phyloP scores from a whole-genome alignment of 805 yeast genomes.

The Kuraishia ogatae region DNA sequence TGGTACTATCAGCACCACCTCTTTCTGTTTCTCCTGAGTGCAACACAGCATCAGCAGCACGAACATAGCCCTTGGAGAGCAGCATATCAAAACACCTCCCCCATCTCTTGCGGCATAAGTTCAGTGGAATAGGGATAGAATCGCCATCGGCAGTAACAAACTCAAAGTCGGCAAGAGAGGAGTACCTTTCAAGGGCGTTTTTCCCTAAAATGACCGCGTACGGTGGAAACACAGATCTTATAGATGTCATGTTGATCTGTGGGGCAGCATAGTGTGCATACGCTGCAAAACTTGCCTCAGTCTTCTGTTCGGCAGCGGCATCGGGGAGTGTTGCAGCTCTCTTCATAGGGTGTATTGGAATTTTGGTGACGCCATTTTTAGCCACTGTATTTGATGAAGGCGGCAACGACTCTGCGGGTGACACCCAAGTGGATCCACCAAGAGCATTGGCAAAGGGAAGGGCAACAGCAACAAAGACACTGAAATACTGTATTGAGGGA shows the following conservation, averaged over 20 bases:
- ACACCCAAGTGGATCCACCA: slow-evolving; percentile 7
- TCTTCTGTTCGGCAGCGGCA: background rate
- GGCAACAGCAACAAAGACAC: slow-evolving; percentile 37
- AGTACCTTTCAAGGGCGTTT: slow-evolving; percentile 62
- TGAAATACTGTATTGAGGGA: slow-evolving; percentile 39
- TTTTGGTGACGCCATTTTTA: background rate
- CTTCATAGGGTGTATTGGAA: background rate
- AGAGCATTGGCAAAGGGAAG: slow-evolving; percentile 44
- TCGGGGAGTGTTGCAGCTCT: background rate
- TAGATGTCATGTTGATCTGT: slow-evolving; percentile 53
- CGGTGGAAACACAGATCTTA: slow-evolving; percentile 64
- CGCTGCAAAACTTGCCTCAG: slow-evolving; percentile 42
- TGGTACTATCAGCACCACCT: background rate
- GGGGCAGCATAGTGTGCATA: slow-evolving; percentile 75
- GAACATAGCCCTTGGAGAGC: slow-evolving; percentile 54
- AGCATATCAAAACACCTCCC: slow-evolving; percentile 60
- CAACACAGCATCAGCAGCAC: slow-evolving; percentile 31
- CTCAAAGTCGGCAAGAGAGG: slow-evolving; percentile 61
- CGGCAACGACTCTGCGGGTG: background rate
- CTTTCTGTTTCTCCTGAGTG: background rate
- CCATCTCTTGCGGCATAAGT: slow-evolving; percentile 65
- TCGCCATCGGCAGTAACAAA: slow-evolving; percentile 64
- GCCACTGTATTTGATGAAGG: background rate
- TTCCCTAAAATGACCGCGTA: slow-evolving; percentile 73
- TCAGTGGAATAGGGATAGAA: slow-evolving; percentile 52